Percentiles rank a stretch among this genome's conserved stretches.
These are phyloP conservation scores for Beauveria caledonica DNA, from an alignment of 2,329 filamentous ascomycete genomes.

Conservation along the genomic window DNA sequence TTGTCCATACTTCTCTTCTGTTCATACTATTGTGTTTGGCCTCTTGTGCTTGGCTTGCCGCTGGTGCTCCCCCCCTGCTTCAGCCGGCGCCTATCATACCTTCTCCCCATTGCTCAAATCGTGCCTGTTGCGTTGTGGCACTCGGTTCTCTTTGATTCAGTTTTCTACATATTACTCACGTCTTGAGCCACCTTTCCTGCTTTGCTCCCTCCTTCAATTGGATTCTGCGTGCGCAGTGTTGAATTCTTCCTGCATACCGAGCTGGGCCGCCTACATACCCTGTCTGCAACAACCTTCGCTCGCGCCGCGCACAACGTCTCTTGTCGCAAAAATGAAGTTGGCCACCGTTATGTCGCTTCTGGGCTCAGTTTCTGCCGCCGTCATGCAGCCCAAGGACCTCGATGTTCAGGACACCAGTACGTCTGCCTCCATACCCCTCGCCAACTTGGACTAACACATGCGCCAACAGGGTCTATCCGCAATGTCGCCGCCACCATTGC, in stretches of 20 bases:
- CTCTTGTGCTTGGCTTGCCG: background rate
- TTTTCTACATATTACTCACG: background rate
- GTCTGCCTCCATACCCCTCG: constrained; percentile 12
- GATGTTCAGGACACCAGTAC: constrained; percentile 29
- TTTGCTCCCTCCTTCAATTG: background rate
- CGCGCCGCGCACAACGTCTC: background rate
- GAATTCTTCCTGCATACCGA: background rate
- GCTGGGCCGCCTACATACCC: background rate
- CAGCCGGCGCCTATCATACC: constrained; percentile 4
- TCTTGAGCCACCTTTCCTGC: background rate
- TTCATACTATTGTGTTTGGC: background rate
- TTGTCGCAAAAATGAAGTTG: constrained; percentile 18
- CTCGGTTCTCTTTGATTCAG: background rate
- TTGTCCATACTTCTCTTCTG: background rate
- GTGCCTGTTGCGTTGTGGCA: background rate
- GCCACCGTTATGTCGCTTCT: background rate
- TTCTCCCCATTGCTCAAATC: background rate
- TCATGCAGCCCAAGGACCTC: constrained; percentile 30
- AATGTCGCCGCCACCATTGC: constrained; percentile 53
- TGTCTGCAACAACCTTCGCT: background rate
- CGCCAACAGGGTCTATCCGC: constrained; percentile 48
- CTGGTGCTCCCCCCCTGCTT: background rate
- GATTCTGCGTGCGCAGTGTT: background rate
- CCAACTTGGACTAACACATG: constrained; percentile 13
- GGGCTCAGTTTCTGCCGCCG: constrained; percentile 16